phyloP scores from a whole-genome alignment of 139 green algal species.

The Helicosporidium sp. region DNA sequence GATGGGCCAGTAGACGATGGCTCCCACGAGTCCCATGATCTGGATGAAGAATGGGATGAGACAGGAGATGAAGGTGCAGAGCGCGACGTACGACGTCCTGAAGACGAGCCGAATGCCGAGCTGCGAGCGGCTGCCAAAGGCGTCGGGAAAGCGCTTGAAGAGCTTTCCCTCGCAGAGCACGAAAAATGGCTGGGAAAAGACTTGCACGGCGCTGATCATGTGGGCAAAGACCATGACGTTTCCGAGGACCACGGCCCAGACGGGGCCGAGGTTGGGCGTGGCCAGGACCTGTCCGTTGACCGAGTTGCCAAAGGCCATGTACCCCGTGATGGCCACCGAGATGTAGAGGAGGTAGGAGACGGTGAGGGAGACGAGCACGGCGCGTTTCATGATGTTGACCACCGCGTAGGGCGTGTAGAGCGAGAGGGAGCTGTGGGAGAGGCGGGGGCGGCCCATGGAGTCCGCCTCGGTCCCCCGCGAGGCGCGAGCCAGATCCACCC shows the following conservation, averaged over 20 bases:
- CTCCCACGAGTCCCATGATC: slow-evolving; percentile 3
- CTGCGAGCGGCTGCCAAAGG: no score
- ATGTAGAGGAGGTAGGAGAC: slow-evolving; percentile 18
- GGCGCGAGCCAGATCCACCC: no score
- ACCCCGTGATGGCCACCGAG: slow-evolving; percentile 14
- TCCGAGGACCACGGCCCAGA: slow-evolving; percentile 8
- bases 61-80: slow-evolving; percentile 1
- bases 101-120: background rate
- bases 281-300: slow-evolving; percentile 17
- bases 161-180: slow-evolving; percentile 6
- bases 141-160: background rate
- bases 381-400: slow-evolving; percentile 16
- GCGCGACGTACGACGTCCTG: slow-evolving; percentile 1
- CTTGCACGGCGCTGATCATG: slow-evolving; percentile 18
- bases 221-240: slow-evolving; percentile 20
- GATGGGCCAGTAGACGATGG: slow-evolving; percentile 12
- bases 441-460: no score
- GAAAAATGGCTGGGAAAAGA: slow-evolving; percentile 21
- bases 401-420: no score
- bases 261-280: slow-evolving; percentile 7
- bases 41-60: background rate
- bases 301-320: slow-evolving; percentile 13
- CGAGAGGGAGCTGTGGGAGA: no score
- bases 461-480: no score
- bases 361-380: slow-evolving; percentile 8